Base-by-base conservation (phyloP, 176 grass and related monocot genomes). In the Bolboschoenus planiculmis region DNA sequence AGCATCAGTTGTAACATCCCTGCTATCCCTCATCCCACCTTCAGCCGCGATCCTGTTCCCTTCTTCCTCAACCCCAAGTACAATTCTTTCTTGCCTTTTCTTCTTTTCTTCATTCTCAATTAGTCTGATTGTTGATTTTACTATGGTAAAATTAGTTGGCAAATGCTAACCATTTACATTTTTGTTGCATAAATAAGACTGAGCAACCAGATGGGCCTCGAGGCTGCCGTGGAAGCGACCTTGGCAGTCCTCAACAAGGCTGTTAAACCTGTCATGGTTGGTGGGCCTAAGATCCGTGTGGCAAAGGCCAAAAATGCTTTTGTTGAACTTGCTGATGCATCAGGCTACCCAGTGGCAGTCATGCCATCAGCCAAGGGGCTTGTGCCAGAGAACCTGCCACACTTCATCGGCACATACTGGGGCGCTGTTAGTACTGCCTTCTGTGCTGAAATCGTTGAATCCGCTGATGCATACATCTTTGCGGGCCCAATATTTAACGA, bases 301-400 rank as follows among this genome's bases (percentile, higher is more conserved):
- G 88, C 91, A 0, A 93, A 93, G 84, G 77, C 94, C 34, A 31
- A 65, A 10, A 83, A 93, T 85, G 87, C 89, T 48, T 97, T 97
- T 44, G 70, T 78, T 0, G 70, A 91, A 27, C 89, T 97, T 16
- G 89, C 86, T 23, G 89, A 88, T 36, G 84, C 89, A 39, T 88
- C 87, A 1, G 94, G 94, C 14, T 97, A 93, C 51, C 88, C 94
- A 8, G 85, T 93, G 21, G 89, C 89, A 5, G 86, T 91, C 55
- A 97, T 93, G 94, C 94, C 94, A 4, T 93, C 94, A 2, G 91
- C 91, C 60, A 97, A 97, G 91, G 94, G 94, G 5, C 84, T 97
- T 30, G 94, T 93, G 42, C 94, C 91, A 2, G 94, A 97, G 84
- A 83, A 88, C 15, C 89, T 89, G 37, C 85, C 91, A 5, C 91